Base-by-base conservation (phyloP, 106 monocot genomes). In the Xerophyta viscosa region DNA sequence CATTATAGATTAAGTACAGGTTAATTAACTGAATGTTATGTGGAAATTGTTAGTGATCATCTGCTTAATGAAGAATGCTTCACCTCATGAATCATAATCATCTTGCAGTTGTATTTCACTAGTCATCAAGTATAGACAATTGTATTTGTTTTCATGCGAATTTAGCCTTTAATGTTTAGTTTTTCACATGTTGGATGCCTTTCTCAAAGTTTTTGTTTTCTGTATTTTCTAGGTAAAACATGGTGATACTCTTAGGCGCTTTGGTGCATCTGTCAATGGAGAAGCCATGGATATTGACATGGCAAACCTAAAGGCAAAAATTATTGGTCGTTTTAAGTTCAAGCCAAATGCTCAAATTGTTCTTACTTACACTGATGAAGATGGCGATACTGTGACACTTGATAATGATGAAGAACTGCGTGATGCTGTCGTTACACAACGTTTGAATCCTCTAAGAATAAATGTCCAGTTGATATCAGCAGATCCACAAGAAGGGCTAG, bases 361-460 rank as follows among this genome's bases (percentile, higher is more conserved):
- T 48, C 78, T 96, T 27, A 79, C 84, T 15, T 96, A 96, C 65
- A 73, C 61, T 61, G 94, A 96, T 71, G 72, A 70, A 71, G 94
- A 96, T 71, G 84, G 84, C 29, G 94, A 96, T 55, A 54, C 41
- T 27, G 81, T 96, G 27, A 67, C 78, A 54, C 76, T 96, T 47
- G 78, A 73, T 49, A 56, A 73, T 56, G 81, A 96, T 54, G 73
- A 88, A 30, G 94, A 96, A 28, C 56, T 96, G 39, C 66, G 3
- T 72, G 93, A 94, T 78, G 94, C 94, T 67, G 73, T 66, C 49
- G 28, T 96, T 55, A 42, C 22, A 22, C 88, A 96, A 61, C 67
- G 27, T 14, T 30, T 96, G 50, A 85, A 96, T 54, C 94, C 94
- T 36, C 68, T 96, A 3, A 75, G 81, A 45, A 81, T 96, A 55